phyloP scores from a whole-genome alignment of 176 grass and related monocot genomes.

The Poa annua region DNA sequence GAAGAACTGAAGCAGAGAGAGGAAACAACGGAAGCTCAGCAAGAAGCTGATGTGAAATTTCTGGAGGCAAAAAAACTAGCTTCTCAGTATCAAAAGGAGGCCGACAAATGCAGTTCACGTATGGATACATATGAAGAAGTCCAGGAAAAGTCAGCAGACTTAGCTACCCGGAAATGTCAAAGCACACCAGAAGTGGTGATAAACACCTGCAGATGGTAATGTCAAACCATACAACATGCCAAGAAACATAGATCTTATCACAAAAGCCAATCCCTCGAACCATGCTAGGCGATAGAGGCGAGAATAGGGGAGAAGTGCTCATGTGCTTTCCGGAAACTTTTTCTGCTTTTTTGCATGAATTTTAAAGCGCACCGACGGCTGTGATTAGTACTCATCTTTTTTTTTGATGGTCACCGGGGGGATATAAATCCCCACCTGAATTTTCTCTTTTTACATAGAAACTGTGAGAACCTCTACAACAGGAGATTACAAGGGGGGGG shows the following conservation, averaged over 20 bases:
- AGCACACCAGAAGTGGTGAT: conserved; percentile 23
- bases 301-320: neutral
- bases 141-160: conserved; percentile 60
- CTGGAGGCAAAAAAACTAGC: conserved; percentile 90
- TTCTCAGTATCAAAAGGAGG: conserved; percentile 95
- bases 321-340: no score
- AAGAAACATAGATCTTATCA: neutral
- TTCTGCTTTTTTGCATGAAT: no score
- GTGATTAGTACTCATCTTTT: no score
- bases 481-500: no score
- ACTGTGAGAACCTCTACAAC: no score
- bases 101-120: conserved; percentile 94
- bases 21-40: conserved; percentile 70
- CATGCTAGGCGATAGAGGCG: neutral
- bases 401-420: no score
- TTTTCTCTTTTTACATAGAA: no score
- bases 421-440: no score
- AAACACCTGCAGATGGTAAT: neutral
- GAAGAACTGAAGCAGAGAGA: conserved; percentile 88
- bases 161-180: conserved; percentile 46
- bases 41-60: conserved; percentile 68
- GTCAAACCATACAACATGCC: neutral
- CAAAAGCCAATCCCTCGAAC: conserved; percentile 15
- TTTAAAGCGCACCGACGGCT: no score
- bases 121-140: conserved; percentile 96